These are phyloP conservation scores for Guadua angustifolia DNA, from an alignment of 176 grass and related monocot species.

Conservation along the genomic window DNA sequence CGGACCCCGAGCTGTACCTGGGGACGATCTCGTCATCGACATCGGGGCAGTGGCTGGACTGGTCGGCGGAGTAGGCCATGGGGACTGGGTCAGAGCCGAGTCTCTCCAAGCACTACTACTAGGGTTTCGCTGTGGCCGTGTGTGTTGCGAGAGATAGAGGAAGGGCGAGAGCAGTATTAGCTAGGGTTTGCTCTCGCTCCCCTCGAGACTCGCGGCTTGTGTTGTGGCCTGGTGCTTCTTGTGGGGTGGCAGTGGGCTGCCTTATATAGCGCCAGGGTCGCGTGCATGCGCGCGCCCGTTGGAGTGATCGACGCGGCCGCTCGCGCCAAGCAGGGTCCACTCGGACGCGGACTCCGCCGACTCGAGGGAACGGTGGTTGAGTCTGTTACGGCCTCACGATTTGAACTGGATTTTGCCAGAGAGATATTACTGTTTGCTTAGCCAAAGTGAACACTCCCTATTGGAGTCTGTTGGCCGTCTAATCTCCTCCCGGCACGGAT, in stretches of 20 bases:
- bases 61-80: not conserved
- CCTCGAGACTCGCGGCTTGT: not conserved
- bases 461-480: not conserved
- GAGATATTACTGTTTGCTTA: not conserved
- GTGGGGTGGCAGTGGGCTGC: not conserved
- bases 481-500: not conserved
- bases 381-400: not conserved
- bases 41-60: not conserved
- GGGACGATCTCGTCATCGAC: not conserved
- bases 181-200: slow-evolving; percentile 13
- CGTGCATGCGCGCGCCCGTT: not conserved
- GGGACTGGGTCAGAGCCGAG: not conserved
- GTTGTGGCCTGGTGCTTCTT: not conserved
- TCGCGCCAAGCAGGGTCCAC: not conserved
- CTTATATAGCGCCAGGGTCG: slow-evolving; percentile 12
- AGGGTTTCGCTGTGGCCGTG: slow-evolving; percentile 12
- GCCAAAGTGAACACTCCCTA: not conserved
- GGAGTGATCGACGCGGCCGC: not conserved
- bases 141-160: not conserved
- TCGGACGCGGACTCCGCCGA: not conserved
- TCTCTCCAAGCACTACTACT: not conserved
- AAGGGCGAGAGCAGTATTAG: not conserved
- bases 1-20: not conserved
- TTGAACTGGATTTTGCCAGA: not conserved
- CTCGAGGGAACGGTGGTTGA: not conserved